These are phyloP conservation scores for Penicillium brasilianum DNA, from an alignment of 2,329 filamentous ascomycete species.

Conservation along the genomic window DNA sequence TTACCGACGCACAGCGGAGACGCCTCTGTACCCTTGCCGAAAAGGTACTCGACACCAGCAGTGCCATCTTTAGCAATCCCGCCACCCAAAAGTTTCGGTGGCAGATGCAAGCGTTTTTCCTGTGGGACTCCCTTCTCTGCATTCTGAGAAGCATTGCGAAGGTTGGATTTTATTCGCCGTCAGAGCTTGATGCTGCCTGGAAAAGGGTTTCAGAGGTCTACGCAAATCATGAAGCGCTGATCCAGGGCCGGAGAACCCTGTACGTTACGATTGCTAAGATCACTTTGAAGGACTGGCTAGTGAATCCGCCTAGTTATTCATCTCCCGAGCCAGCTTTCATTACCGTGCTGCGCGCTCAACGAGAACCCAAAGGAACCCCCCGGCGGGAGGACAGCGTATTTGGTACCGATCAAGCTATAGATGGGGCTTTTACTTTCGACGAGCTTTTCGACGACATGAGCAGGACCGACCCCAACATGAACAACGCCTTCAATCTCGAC, in stretches of 20 bases:
- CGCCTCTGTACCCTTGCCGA: constrained; percentile 16
- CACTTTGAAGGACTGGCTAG: constrained; percentile 18
- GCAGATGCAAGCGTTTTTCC: constrained; percentile 52
- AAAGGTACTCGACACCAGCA: constrained; percentile 33
- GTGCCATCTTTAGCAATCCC: constrained; percentile 45
- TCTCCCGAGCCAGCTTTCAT: constrained; percentile 20
- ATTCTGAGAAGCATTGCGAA: constrained; percentile 47
- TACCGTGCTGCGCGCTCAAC: constrained; percentile 12
- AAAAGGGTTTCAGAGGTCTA: constrained; percentile 49
- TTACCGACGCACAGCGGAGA: constrained; percentile 10
- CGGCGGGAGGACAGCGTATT: neutral
- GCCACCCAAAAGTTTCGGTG: constrained; percentile 47
- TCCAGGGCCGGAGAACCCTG: constrained; percentile 23
- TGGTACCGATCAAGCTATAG: neutral
- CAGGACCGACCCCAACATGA: constrained; percentile 1
- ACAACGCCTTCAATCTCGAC: neutral
- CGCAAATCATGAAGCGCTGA: constrained; percentile 49
- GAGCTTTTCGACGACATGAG: neutral
- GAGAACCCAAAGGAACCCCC: neutral
- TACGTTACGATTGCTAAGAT: constrained; percentile 8
- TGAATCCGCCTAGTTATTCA: constrained; percentile 12
- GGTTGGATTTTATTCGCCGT: constrained; percentile 38
- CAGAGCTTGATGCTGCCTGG: constrained; percentile 45
- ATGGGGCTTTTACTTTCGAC: constrained; percentile 1
- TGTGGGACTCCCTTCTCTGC: constrained; percentile 57